A percentile compares a stretch with the other conserved stretches of the same genome.
Evolutionary conservation across 805 yeast species (phyloP).

Genomic region (Hemisphaericaspora nanyangensis): DNA sequence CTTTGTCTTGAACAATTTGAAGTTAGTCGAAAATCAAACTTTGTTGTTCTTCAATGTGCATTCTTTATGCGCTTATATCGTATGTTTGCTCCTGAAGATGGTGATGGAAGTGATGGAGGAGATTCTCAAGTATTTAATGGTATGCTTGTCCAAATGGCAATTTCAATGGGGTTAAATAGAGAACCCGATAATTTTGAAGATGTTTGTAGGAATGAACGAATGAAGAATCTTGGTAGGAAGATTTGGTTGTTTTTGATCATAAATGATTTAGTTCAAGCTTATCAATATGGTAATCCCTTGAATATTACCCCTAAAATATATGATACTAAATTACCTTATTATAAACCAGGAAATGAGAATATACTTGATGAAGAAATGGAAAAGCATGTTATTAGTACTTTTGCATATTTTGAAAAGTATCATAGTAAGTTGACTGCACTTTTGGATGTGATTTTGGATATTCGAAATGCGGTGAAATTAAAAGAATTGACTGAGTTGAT

Average conservation of each 20-base stretch:
- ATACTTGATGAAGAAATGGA: conserved; percentile 35
- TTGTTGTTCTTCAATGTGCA: conserved; percentile 52
- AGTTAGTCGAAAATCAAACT: conserved; percentile 34
- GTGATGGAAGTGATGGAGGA: conserved; percentile 59
- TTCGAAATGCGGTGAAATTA: conserved; percentile 17
- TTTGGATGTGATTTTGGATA: conserved; percentile 16
- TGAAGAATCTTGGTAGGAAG: conserved; percentile 28
- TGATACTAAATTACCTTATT: conserved; percentile 29
- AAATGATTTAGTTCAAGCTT: conserved; percentile 27
- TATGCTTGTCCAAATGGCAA: conserved; percentile 61
- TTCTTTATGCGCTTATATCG: conserved; percentile 51
- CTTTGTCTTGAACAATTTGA: conserved; percentile 35
- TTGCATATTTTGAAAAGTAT: conserved; percentile 24
- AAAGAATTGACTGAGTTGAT: conserved; percentile 19
- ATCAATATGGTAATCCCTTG: conserved; percentile 32
- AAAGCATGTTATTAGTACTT: conserved; percentile 26
- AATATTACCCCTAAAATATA: conserved; percentile 22
- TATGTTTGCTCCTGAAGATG: conserved; percentile 50
- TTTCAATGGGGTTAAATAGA: conserved; percentile 62
- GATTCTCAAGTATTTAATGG: conserved; percentile 54
- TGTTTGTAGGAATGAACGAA: conserved; percentile 19
- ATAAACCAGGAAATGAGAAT: conserved; percentile 33
- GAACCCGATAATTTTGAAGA: conserved; percentile 53
- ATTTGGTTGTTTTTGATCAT: conserved; percentile 33
- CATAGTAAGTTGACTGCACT: conserved; percentile 25